These are phyloP conservation scores for Hyaloscypha hepaticicola DNA, from an alignment of 495 filamentous ascomycete genomes.

Conservation along the genomic window DNA sequence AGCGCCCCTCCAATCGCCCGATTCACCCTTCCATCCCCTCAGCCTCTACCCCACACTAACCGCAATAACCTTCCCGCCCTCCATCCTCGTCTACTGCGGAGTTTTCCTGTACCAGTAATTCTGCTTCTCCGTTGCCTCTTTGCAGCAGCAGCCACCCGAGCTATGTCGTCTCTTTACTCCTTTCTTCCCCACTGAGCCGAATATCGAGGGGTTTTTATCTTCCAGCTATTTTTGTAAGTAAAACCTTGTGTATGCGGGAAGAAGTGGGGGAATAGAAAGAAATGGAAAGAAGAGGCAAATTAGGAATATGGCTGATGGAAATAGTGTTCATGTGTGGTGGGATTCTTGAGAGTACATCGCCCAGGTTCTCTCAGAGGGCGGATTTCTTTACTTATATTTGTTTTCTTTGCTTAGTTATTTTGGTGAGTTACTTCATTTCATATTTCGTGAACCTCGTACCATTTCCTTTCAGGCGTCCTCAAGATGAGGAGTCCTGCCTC, in stretches of 20 bases:
- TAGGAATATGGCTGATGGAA: too few relatives aligned
- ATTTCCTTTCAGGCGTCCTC: too few relatives aligned
- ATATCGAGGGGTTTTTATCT: not conserved
- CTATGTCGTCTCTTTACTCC: conserved; percentile 4
- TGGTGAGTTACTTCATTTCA: not conserved
- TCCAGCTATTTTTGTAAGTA: not conserved
- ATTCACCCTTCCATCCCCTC: not conserved
- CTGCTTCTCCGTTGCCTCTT: not conserved
- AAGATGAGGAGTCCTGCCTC: too few relatives aligned
- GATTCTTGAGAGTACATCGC: conserved; percentile 1
- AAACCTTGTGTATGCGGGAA: not conserved
- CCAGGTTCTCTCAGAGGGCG: conserved; percentile 6
- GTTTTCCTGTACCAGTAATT: not conserved
- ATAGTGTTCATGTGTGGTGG: conserved; percentile 1
- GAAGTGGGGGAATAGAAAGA: too few relatives aligned
- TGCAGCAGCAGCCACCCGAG: conserved; percentile 1
- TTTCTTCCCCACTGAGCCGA: not conserved
- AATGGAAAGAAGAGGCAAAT: too few relatives aligned
- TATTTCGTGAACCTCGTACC: not conserved
- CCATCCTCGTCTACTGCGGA: not conserved
- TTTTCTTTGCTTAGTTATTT: conserved; percentile 1
- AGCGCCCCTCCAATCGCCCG: not conserved
- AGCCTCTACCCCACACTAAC: not conserved
- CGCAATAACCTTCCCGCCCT: not conserved
- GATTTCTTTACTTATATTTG: conserved; percentile 4